Conservation (phyloP, 768 basidiomycete species). For the Suillus decipiens region DNA sequence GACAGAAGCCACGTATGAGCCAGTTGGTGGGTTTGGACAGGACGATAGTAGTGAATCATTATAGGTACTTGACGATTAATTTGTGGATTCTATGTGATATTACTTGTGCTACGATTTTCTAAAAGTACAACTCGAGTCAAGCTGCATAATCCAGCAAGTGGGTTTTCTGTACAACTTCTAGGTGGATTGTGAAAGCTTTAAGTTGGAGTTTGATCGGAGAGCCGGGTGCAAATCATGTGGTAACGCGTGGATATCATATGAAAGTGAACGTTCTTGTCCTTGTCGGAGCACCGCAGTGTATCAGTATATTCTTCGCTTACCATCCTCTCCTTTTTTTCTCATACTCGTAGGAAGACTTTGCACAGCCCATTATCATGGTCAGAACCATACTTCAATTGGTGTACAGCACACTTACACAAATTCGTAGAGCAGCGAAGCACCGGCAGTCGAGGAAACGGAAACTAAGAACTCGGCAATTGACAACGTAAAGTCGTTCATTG, state of each 20-base stretch:
- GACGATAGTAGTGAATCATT: conserved; percentile 41
- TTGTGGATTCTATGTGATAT: conserved; percentile 22
- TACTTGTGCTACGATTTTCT: conserved; percentile 11
- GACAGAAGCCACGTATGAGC: conserved; percentile 88
- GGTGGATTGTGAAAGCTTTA: not conserved
- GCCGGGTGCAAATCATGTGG: conserved; percentile 3
- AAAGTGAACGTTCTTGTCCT: conserved; percentile 10
- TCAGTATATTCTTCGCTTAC: not conserved
- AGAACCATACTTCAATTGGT: conserved; percentile 12
- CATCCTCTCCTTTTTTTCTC: not conserved
- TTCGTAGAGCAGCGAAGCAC: conserved; percentile 28
- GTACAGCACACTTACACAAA: conserved; percentile 13
- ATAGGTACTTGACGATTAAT: conserved; percentile 10
- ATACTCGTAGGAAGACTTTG: conserved; percentile 11
- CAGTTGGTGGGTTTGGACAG: conserved; percentile 75
- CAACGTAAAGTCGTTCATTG: conserved; percentile 81
- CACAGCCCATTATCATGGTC: conserved; percentile 31
- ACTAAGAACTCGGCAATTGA: conserved; percentile 34
- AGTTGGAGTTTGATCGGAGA: conserved; percentile 16
- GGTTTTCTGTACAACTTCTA: not conserved
- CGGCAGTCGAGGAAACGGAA: conserved; percentile 21
- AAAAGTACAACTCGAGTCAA: not conserved
- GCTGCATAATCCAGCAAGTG: not conserved
- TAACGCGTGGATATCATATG: conserved; percentile 30
- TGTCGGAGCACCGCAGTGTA: conserved; percentile 15